These are phyloP conservation scores for Neurospora sp. DNA, from an alignment of 495 filamentous ascomycete species.

Conservation along the genomic window DNA sequence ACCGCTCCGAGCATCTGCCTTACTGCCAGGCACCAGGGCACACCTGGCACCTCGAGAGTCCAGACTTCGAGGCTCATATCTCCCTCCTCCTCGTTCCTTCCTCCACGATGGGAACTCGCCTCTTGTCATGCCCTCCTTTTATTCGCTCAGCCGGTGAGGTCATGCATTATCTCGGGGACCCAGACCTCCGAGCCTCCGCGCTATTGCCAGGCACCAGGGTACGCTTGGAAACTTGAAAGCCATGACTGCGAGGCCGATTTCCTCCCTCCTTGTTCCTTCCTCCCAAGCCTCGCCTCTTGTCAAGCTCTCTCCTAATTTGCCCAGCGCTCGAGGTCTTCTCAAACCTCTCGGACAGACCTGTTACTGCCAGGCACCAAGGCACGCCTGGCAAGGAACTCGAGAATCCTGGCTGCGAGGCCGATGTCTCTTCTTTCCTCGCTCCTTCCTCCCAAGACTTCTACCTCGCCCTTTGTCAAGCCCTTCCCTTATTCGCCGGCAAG, in stretches of 20 bases:
- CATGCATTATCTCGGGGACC: background rate
- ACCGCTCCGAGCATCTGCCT: background rate
- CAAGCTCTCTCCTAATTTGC: background rate
- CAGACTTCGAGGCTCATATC: background rate
- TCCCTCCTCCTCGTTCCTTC: background rate
- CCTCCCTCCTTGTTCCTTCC: background rate
- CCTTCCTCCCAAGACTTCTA: background rate
- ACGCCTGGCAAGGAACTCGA: background rate
- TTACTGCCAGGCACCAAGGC: background rate
- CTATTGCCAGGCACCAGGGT: background rate
- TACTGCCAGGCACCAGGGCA: background rate
- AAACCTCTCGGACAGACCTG: no score
- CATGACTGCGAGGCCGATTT: background rate
- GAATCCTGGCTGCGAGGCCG: background rate
- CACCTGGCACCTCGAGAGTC: background rate
- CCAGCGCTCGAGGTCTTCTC: background rate
- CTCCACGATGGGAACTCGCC: background rate
- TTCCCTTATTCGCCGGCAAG: background rate
- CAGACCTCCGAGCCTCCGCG: no score
- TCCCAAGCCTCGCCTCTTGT: background rate
- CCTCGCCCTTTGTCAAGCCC: background rate
- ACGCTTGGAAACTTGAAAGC: background rate
- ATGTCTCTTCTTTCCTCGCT: background rate
- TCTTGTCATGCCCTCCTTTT: background rate
- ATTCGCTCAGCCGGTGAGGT: no score